Percentiles rank a stretch among this genome's conserved stretches.
phyloP scores from a whole-genome alignment of 352 stramenopile genomes.

The Phytophthora ramorum region DNA sequence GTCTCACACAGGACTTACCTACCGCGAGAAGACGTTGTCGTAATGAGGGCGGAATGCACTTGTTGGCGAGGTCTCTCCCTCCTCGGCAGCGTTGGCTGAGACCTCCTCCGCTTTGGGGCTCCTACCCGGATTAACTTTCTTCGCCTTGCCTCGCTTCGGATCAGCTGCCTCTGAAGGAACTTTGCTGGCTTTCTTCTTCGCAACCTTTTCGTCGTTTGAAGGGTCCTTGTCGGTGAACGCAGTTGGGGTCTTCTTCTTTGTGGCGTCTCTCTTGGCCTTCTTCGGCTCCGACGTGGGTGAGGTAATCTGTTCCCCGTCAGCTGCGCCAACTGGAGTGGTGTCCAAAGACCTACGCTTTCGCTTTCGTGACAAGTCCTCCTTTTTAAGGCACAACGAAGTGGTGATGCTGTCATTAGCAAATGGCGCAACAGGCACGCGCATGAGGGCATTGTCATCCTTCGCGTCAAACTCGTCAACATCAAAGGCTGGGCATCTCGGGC shows the following conservation, averaged over 20 bases:
- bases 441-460: conserved; percentile 47
- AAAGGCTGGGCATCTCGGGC: conserved; percentile 73
- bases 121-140: conserved; percentile 34
- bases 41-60: conserved; percentile 61
- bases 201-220: conserved; percentile 48
- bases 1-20: conserved; percentile 14
- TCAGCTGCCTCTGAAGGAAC: conserved; percentile 11
- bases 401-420: conserved; percentile 65
- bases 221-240: conserved; percentile 27
- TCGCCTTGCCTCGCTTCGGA: conserved; percentile 26
- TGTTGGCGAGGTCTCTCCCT: conserved; percentile 18
- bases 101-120: conserved; percentile 15
- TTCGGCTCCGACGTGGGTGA: conserved; percentile 38
- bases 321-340: neutral
- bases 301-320: conserved; percentile 10
- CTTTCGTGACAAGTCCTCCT: conserved; percentile 57
- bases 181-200: conserved; percentile 43
- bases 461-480: conserved; percentile 64
- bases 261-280: conserved; percentile 48
- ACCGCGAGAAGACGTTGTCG: conserved; percentile 72
- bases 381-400: conserved; percentile 47
- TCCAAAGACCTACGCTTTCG: conserved; percentile 53
- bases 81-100: conserved; percentile 12
- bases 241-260: conserved; percentile 41
- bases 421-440: conserved; percentile 61